Evolutionary conservation across 768 basidiomycete species (phyloP).

Genomic region (Xerocomellus amylosporus): DNA sequence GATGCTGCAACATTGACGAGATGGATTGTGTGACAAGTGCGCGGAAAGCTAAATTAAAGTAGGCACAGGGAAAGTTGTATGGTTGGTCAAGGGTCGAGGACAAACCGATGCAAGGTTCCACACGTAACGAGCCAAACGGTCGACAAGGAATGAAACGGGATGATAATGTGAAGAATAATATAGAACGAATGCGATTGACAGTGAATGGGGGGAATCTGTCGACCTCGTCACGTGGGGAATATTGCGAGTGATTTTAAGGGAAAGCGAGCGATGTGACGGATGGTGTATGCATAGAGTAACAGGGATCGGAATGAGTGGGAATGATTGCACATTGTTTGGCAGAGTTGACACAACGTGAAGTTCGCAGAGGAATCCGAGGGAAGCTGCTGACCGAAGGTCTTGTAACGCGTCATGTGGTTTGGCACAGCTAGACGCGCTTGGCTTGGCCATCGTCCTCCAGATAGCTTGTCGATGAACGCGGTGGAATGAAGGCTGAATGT

Average conservation of each 20-base stretch:
- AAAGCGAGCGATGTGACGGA: conserved; percentile 47
- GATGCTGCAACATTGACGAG: conserved; percentile 48
- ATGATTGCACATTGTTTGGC: conserved; percentile 36
- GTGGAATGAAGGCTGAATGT: conserved; percentile 51
- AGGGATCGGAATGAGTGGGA: conserved; percentile 41
- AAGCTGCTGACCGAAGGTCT: conserved; percentile 7
- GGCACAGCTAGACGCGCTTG: conserved; percentile 16
- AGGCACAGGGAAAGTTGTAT: conserved; percentile 31
- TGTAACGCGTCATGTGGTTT: conserved; percentile 19
- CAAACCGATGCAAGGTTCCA: conserved; percentile 34
- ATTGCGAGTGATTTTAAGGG: conserved; percentile 42
- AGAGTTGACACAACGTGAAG: conserved; percentile 16
- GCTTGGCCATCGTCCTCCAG: conserved; percentile 26
- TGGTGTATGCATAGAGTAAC: conserved; percentile 58
- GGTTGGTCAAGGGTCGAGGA: conserved; percentile 23
- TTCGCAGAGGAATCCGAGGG: conserved; percentile 12
- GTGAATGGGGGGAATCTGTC: conserved; percentile 48
- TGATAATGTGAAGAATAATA: conserved; percentile 86
- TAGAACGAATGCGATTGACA: conserved; percentile 55
- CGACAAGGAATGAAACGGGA: conserved; percentile 42
- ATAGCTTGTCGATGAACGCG: conserved; percentile 49
- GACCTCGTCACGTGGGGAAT: conserved; percentile 50
- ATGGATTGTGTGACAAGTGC: conserved; percentile 30
- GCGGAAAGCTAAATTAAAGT: conserved; percentile 31
- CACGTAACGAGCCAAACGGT: conserved; percentile 35